Conservation (phyloP, 441 rosid genomes). For the Corymbia citriodora region DNA sequence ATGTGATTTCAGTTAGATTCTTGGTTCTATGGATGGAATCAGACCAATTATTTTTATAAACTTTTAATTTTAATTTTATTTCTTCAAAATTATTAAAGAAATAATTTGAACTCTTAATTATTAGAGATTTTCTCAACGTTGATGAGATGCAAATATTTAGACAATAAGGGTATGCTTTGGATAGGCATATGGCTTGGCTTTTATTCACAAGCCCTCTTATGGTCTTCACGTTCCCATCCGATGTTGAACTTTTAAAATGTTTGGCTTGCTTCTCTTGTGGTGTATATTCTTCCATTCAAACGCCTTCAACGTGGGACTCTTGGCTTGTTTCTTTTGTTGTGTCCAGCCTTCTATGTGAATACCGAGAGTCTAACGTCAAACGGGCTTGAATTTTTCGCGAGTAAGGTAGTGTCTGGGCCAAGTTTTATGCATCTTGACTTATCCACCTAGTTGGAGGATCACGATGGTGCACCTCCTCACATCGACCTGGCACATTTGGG, state of each 20-base stretch:
- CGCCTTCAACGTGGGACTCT: background rate
- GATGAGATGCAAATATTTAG: too few species aligned
- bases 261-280: too few species aligned
- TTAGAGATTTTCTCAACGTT: too few species aligned
- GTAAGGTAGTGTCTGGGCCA: too few species aligned
- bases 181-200: rapidly evolving
- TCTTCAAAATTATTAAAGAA: background rate
- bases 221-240: background rate
- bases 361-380: background rate
- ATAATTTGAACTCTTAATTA: background rate
- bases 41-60: too few species aligned
- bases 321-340: background rate
- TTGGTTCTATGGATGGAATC: rapidly evolving
- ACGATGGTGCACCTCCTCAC: too few species aligned
- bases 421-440: too few species aligned
- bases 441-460: too few species aligned
- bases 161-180: too few species aligned
- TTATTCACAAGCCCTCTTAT: background rate
- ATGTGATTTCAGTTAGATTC: rapidly evolving
- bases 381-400: background rate
- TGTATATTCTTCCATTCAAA: too few species aligned
- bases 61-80: too few species aligned
- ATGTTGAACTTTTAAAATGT: background rate
- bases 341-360: background rate
- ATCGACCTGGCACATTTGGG: too few species aligned